A percentile compares a stretch with the other conserved stretches of the same genome.
Conservation (phyloP, 2,329 filamentous ascomycete genomes). For the Falciphora oryzae region DNA sequence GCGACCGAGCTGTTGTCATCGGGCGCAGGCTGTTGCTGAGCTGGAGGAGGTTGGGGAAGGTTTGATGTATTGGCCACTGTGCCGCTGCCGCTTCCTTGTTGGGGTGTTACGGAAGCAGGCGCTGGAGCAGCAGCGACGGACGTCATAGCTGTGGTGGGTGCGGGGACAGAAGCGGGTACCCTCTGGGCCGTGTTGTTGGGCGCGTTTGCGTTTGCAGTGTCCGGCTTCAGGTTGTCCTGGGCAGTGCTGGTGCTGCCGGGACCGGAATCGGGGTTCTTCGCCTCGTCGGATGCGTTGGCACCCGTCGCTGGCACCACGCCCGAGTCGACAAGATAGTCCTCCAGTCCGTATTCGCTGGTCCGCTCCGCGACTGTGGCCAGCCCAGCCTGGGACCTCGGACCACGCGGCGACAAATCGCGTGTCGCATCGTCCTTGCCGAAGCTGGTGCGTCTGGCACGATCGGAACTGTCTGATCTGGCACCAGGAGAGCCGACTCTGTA, state of each 20-base stretch:
- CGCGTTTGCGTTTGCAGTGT: not conserved
- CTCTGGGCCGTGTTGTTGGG: not conserved
- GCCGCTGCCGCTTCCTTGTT: not conserved
- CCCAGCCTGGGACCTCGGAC: constrained; percentile 30
- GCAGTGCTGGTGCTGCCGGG: not conserved
- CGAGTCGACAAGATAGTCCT: constrained; percentile 21
- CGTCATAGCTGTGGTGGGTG: constrained; percentile 13
- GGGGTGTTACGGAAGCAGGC: not conserved
- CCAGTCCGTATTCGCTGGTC: constrained; percentile 53
- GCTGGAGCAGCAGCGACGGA: constrained; percentile 1
- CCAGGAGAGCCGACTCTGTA: constrained; percentile 20
- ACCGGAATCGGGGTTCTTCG: not conserved
- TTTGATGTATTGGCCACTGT: not conserved
- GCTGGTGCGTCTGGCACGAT: constrained; percentile 17
- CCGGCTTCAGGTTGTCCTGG: not conserved
- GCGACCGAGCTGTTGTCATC: not conserved
- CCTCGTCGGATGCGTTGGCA: not conserved
- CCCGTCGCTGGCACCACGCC: not conserved
- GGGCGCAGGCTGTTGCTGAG: not conserved
- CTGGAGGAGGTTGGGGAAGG: not conserved
- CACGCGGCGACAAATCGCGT: constrained; percentile 17
- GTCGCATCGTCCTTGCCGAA: constrained; percentile 29
- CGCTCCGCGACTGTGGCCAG: constrained; percentile 51
- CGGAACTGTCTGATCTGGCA: constrained; percentile 11
- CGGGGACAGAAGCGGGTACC: constrained; percentile 22